Evolutionary conservation across 257 asterid genomes (phyloP), one percentile per base, ranked within the genome.

Genomic region (Gentiana dahurica): DNA sequence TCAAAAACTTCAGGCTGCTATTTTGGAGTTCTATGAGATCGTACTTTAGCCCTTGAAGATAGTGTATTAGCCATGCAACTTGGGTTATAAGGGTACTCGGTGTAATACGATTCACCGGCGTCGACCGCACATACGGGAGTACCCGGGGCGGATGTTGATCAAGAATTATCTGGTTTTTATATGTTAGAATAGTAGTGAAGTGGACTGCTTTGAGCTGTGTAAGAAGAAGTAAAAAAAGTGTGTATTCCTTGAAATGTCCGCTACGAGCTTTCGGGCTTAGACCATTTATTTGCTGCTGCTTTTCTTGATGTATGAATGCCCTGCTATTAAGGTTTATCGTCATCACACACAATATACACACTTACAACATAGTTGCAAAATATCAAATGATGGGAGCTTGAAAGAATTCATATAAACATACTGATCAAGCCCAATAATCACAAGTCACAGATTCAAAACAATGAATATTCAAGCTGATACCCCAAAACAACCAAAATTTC

Each of bases 21-120:
- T 68, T 88, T 91, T n/a, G 98, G 98, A 12, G 95, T 95, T 39
- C 98, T 91, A 8, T 91, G 98, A 13, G 98, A 91, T 39, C 98
- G 77, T 4, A 74, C 93, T 63, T 91, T 91, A 35, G 97, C 97
- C 68, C 85, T 65, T 0, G 98, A 91, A 6, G 98, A 91, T 72
- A 87, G 77, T 0, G 98, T 91, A 66, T 85, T 85, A 6, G 98
- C 89, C 97, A 91, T 91, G 71, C 87, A 91, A 63, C 68, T 81
- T 1, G 98, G 98, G 68, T 83, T 77, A 63, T 81, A 87, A 0
- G 79, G 77, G 34, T 69, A 82, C 54, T 85, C 95, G 34, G 44
- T 66, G 79, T 67, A 80, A 34, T 79, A 70, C 54, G 91, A 77
- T 59, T 85, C 95, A 0, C 81, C 89, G n/a, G 78, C 34, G 82